These are phyloP conservation scores for Pontederia crassipes DNA, from an alignment of 176 grass and related monocot species.

Conservation along the genomic window DNA sequence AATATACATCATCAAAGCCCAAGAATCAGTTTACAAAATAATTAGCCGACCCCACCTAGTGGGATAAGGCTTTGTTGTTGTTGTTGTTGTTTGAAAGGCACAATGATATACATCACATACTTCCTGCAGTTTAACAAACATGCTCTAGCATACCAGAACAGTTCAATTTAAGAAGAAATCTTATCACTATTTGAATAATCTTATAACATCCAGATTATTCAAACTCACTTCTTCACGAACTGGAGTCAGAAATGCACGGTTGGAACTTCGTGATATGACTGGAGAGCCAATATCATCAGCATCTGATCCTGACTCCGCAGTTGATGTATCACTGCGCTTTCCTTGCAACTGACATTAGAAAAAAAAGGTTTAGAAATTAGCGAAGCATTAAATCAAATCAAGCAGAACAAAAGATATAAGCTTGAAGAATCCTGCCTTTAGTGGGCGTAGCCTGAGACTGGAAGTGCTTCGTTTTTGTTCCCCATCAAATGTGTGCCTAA, in stretches of 20 bases:
- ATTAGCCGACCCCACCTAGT: no score
- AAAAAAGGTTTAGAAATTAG: constrained; percentile 23
- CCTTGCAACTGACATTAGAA: constrained; percentile 47
- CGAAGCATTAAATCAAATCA: constrained; percentile 22
- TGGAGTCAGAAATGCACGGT: constrained; percentile 57
- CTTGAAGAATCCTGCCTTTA: constrained; percentile 49
- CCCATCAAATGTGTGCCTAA: constrained; percentile 51
- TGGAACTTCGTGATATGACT: constrained; percentile 33
- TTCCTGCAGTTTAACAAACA: no score
- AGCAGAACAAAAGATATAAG: constrained; percentile 12
- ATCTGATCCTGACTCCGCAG: constrained; percentile 90
- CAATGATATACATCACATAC: no score
- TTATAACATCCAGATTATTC: not conserved
- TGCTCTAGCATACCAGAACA: no score
- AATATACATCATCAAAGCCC: no score
- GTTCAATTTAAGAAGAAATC: not conserved
- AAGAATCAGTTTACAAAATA: no score
- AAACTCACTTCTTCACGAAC: constrained; percentile 79
- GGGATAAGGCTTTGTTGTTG: no score
- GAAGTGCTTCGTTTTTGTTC: constrained; percentile 45
- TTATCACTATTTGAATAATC: not conserved
- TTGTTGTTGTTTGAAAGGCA: no score
- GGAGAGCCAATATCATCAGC: constrained; percentile 47
- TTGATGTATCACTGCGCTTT: constrained; percentile 58
- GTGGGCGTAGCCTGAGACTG: constrained; percentile 42